Conservation (phyloP, 2,329 filamentous ascomycete species). For the Triangularia verruculosa region DNA sequence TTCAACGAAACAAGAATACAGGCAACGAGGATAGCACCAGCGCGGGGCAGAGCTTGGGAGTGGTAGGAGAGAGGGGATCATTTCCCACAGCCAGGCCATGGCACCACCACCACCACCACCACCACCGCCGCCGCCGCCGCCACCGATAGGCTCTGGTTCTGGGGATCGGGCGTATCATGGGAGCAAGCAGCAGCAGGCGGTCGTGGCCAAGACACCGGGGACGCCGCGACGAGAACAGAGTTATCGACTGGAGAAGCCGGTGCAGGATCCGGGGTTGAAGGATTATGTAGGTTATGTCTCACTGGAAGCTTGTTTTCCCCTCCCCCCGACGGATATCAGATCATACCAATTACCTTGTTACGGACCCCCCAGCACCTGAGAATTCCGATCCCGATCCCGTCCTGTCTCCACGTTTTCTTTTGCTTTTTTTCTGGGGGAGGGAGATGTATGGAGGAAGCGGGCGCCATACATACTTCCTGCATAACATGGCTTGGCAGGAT, state of each 20-base stretch:
- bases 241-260: constrained; percentile 57
- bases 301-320: neutral
- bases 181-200: constrained; percentile 2
- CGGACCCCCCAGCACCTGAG: neutral
- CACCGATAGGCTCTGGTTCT: constrained; percentile 20
- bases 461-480: constrained; percentile 15
- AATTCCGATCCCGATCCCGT: neutral
- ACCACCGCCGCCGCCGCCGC: no score
- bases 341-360: neutral
- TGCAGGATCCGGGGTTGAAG: constrained; percentile 75
- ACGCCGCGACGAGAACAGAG: constrained; percentile 61
- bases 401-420: constrained; percentile 1
- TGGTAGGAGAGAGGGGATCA: neutral
- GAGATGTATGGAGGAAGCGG: neutral
- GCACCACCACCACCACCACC: no score
- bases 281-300: constrained; percentile 59
- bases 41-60: neutral
- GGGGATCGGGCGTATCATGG: constrained; percentile 37
- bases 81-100: constrained; percentile 36
- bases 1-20: neutral
- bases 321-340: neutral
- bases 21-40: neutral
- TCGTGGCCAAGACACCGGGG: constrained; percentile 41
- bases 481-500: constrained; percentile 17
- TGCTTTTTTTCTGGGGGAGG: neutral